Conservation (phyloP, 345 rosid genomes). For the Hirschfeldia incana region DNA sequence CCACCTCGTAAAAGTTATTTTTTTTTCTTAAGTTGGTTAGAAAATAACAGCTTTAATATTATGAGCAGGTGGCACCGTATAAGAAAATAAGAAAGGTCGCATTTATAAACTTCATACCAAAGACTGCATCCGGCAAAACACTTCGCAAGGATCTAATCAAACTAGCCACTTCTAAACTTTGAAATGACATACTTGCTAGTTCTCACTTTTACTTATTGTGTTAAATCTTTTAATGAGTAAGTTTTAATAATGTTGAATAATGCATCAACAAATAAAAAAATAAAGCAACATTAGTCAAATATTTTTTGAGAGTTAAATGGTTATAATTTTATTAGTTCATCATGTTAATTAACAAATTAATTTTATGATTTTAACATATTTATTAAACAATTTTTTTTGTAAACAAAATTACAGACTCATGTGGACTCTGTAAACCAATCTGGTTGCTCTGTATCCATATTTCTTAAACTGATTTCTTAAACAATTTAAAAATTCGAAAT, state of each 20-base stretch:
- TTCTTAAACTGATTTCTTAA: too few relatives aligned
- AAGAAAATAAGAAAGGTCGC: constrained; percentile 57
- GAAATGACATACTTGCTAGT: neutral
- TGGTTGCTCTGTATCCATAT: too few relatives aligned
- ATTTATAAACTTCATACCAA: constrained; percentile 58
- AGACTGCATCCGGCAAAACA: constrained; percentile 79
- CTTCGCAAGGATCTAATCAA: constrained; percentile 82
- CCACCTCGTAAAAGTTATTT: neutral
- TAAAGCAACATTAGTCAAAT: too few relatives aligned
- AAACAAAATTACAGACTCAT: too few relatives aligned
- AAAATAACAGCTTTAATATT: neutral
- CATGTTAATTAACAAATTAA: too few relatives aligned
- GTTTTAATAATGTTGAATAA: neutral
- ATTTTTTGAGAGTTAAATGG: too few relatives aligned
- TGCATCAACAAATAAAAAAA: too few relatives aligned
- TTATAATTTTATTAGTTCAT: too few relatives aligned
- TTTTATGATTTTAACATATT: too few relatives aligned
- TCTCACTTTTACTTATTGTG: neutral
- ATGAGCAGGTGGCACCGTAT: constrained; percentile 78
- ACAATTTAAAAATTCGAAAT: too few relatives aligned
- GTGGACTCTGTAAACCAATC: too few relatives aligned
- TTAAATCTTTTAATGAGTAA: neutral
- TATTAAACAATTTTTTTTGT: too few relatives aligned
- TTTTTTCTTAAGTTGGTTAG: neutral
- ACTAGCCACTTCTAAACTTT: constrained; percentile 76